phyloP scores from a whole-genome alignment of 2,329 filamentous ascomycete genomes.

The Hypoxylon sp. region DNA sequence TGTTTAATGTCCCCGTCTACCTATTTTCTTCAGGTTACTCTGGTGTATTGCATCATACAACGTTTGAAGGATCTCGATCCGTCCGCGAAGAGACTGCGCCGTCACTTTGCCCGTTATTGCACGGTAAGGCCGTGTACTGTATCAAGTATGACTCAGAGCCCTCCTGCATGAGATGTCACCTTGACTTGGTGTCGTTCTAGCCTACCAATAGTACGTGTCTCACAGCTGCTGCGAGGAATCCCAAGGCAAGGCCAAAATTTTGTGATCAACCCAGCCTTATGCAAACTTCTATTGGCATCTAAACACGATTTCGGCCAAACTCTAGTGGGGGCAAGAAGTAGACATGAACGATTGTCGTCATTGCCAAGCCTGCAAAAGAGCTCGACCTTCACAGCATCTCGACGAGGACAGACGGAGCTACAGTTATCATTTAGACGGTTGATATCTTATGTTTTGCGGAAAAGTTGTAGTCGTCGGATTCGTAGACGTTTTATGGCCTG shows the following conservation, averaged over 20 bases:
- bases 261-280: neutral
- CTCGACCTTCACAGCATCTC: too few relatives aligned
- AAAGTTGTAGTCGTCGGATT: too few relatives aligned
- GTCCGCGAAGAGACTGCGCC: neutral
- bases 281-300: neutral
- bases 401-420: too few relatives aligned
- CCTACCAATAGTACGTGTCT: neutral
- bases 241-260: too few relatives aligned
- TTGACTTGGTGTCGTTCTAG: neutral
- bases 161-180: neutral
- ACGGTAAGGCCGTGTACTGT: neutral
- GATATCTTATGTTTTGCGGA: too few relatives aligned
- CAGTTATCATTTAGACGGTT: too few relatives aligned
- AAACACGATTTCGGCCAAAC: neutral
- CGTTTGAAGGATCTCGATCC: neutral
- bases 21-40: neutral
- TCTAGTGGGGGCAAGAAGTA: too few relatives aligned
- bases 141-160: neutral
- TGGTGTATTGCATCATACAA: neutral
- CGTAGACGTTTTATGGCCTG: too few relatives aligned
- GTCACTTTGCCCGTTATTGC: neutral
- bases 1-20: neutral
- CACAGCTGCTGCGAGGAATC: neutral
- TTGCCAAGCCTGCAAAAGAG: too few relatives aligned
- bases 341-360: too few relatives aligned